Conservation (phyloP, 805 yeast species). For the Saccharomycopsis capsularis region DNA sequence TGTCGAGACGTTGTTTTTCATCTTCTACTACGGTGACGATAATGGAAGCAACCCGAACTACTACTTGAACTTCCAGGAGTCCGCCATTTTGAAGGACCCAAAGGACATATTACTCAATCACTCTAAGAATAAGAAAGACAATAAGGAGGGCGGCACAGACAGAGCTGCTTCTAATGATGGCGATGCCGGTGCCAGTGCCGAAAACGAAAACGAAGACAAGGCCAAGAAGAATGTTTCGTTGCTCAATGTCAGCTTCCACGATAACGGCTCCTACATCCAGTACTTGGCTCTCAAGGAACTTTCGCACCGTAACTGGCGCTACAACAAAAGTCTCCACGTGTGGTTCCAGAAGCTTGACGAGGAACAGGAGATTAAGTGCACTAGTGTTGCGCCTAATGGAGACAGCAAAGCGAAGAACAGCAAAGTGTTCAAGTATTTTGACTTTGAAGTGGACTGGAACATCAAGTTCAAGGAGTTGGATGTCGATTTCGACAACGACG, state of each 20-base stretch:
- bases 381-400: too few relatives aligned
- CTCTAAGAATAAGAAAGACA: too few relatives aligned
- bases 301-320: slow-evolving; percentile 66
- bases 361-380: slow-evolving; percentile 33
- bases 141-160: too few relatives aligned
- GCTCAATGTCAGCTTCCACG: slow-evolving; percentile 20
- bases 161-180: neutral
- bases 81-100: neutral
- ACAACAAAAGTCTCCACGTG: slow-evolving; percentile 56
- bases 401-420: slow-evolving; percentile 35
- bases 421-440: slow-evolving; percentile 69
- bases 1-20: slow-evolving; percentile 81
- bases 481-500: slow-evolving; percentile 42
- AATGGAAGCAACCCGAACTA: slow-evolving; percentile 28
- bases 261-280: slow-evolving; percentile 64
- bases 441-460: slow-evolving; percentile 62
- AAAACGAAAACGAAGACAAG: neutral
- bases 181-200: neutral
- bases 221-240: slow-evolving; percentile 2
- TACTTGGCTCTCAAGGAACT: slow-evolving; percentile 77
- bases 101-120: neutral
- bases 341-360: slow-evolving; percentile 75
- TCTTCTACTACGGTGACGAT: slow-evolving; percentile 61
- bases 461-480: slow-evolving; percentile 35
- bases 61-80: slow-evolving; percentile 25